Percentiles rank a stretch among this genome's conserved stretches.
phyloP scores from a whole-genome alignment of 106 monocot genomes.

The Vanilla planifolia region DNA sequence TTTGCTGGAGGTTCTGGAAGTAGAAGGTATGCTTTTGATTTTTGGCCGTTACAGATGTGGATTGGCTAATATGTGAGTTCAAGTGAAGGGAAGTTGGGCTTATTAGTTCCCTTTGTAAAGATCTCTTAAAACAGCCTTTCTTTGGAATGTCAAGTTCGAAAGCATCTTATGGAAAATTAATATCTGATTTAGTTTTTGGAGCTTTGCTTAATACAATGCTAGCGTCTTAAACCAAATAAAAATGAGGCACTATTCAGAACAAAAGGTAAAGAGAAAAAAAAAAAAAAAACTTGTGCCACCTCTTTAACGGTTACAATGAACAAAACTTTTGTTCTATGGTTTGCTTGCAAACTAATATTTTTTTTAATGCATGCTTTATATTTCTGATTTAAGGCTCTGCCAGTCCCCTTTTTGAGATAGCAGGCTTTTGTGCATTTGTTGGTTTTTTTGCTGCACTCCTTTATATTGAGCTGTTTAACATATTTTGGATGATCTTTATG shows the following conservation, averaged over 20 bases:
- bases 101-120: too few species aligned
- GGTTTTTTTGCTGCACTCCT: neutral
- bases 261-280: too few species aligned
- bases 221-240: neutral
- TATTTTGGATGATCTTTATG: neutral
- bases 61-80: too few species aligned
- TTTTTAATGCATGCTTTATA: neutral
- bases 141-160: too few species aligned
- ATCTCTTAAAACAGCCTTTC: too few species aligned
- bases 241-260: neutral
- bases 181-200: neutral
- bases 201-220: neutral
- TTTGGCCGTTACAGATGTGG: too few species aligned
- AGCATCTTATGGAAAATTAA: too few species aligned
- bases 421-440: neutral
- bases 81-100: too few species aligned
- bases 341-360: neutral
- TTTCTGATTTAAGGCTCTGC: neutral
- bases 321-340: neutral
- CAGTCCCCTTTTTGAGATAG: too few species aligned
- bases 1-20: too few species aligned
- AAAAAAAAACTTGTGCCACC: too few species aligned
- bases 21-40: too few species aligned
- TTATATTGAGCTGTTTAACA: neutral
- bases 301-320: neutral